These are phyloP conservation scores for Saccharomycopsis fermentans DNA, from an alignment of 805 yeast species.

Conservation along the genomic window DNA sequence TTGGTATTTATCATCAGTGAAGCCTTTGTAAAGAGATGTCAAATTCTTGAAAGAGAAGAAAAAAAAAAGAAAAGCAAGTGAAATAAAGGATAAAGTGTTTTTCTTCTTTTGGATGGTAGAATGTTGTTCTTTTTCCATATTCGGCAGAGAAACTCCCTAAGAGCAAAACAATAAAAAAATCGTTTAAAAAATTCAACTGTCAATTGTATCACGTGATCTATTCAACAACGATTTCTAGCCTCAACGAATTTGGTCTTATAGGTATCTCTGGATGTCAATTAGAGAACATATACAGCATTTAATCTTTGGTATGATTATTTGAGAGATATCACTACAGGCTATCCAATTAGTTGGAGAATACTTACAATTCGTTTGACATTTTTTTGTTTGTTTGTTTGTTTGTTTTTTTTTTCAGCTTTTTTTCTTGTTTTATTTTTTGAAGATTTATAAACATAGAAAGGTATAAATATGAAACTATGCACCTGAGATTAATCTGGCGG, in stretches of 20 bases:
- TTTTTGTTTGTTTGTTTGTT: too few species aligned
- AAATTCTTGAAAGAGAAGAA: not conserved
- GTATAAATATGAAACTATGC: not conserved
- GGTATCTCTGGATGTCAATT: too few species aligned
- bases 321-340: too few species aligned
- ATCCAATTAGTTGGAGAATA: too few species aligned
- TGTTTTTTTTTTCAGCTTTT: too few species aligned
- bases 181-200: not conserved
- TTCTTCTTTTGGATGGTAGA: not conserved
- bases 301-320: too few species aligned
- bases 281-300: too few species aligned
- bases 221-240: too few species aligned
- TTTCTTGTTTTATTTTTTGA: too few species aligned
- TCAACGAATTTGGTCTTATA: too few species aligned
- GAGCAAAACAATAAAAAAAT: too few species aligned
- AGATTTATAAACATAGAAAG: not conserved
- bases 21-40: not conserved
- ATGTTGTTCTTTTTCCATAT: not conserved
- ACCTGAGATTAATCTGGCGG: constrained; percentile 57
- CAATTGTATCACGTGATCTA: not conserved
- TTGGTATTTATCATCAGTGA: not conserved
- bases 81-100: not conserved
- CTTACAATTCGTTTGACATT: too few species aligned
- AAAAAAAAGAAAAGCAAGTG: not conserved
- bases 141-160: not conserved